These are phyloP conservation scores for Tuber aestivum DNA, from an alignment of 495 filamentous ascomycete genomes.

Conservation along the genomic window DNA sequence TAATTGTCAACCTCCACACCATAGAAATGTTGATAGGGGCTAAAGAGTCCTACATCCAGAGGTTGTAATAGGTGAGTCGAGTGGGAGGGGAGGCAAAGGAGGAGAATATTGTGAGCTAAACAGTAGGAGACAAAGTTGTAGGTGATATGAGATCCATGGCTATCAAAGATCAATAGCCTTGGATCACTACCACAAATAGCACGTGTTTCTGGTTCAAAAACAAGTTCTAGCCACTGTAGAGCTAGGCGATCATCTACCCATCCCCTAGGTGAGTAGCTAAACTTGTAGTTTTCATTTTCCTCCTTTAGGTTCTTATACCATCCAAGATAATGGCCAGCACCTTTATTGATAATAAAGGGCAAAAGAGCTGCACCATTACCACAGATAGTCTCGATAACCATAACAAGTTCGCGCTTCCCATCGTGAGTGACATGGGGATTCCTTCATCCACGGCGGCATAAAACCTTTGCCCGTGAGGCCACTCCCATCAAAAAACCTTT, in stretches of 20 bases:
- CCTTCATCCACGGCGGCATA: not conserved
- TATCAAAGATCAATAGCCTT: conserved; percentile 14
- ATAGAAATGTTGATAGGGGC: conserved; percentile 6
- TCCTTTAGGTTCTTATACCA: conserved; percentile 6
- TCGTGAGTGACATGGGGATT: conserved; percentile 12
- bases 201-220: not conserved
- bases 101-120: not conserved
- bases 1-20: conserved; percentile 6
- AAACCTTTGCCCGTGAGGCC: conserved; percentile 3
- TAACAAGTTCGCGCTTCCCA: conserved; percentile 16
- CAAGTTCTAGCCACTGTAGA: conserved; percentile 14
- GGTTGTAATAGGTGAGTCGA: conserved; percentile 11
- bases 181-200: not conserved
- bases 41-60: conserved; percentile 1
- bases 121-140: conserved; percentile 16
- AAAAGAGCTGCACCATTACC: conserved; percentile 5
- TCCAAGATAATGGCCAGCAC: conserved; percentile 1
- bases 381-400: conserved; percentile 10
- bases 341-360: conserved; percentile 14
- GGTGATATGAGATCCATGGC: conserved; percentile 13
- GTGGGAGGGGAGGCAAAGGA: not conserved
- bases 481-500: conserved; percentile 8
- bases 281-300: not conserved
- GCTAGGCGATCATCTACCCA: conserved; percentile 8
- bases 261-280: conserved; percentile 3